phyloP scores from a whole-genome alignment of 1,284 basidiomycete genomes.

The Rhodotorula sp. region DNA sequence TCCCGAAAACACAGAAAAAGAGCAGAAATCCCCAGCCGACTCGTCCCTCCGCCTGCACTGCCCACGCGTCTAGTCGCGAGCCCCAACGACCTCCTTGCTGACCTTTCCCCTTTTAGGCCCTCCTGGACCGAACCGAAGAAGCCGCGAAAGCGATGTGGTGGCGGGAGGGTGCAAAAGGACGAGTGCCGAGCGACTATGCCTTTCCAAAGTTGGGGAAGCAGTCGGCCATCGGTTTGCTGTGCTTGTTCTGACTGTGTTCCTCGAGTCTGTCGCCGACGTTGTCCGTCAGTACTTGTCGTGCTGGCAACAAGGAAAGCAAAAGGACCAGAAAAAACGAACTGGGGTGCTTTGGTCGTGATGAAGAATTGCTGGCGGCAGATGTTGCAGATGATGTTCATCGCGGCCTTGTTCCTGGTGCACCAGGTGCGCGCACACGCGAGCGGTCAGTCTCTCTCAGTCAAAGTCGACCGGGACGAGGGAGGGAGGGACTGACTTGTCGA shows the following conservation, averaged over 20 bases:
- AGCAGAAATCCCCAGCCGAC: too few species aligned
- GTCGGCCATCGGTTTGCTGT: conserved; percentile 13
- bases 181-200: neutral
- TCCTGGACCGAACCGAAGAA: too few species aligned
- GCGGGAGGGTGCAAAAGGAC: too few species aligned
- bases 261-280: neutral
- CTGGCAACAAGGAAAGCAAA: too few species aligned
- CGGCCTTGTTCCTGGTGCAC: conserved; percentile 14
- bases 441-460: neutral
- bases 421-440: neutral
- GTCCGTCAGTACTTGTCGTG: too few species aligned
- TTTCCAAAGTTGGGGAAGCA: conserved; percentile 21
- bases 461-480: neutral
- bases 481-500: conserved; percentile 2
- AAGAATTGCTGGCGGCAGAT: conserved; percentile 28
- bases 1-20: too few species aligned
- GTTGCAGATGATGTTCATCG: conserved; percentile 28
- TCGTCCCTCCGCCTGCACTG: too few species aligned
- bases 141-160: too few species aligned
- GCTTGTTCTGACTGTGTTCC: conserved; percentile 23
- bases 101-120: too few species aligned
- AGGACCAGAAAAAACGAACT: too few species aligned
- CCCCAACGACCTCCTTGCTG: too few species aligned
- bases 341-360: conserved; percentile 5
- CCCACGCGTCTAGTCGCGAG: too few species aligned